A percentile compares a stretch with the other conserved stretches of the same genome.
Conservation (phyloP, 805 yeast species). For the Candida peoriensis region DNA sequence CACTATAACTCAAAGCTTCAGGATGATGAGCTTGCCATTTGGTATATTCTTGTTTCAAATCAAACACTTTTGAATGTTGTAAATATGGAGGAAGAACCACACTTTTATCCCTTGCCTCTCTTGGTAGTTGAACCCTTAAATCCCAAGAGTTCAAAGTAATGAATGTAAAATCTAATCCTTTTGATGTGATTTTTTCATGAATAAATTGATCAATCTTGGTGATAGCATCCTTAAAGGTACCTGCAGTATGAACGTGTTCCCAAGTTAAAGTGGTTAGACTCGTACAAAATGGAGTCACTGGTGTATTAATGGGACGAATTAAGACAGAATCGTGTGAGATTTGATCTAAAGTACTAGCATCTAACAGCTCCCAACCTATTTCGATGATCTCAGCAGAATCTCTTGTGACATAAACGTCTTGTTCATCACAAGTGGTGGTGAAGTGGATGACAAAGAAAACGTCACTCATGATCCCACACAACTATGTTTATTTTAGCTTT, state of each 20-base stretch:
- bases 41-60: conserved; percentile 64
- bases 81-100: conserved; percentile 69
- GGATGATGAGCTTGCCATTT: conserved; percentile 69
- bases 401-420: conserved; percentile 49
- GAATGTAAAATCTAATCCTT: conserved; percentile 51
- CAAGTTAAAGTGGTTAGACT: conserved; percentile 48
- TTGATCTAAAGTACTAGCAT: conserved; percentile 44
- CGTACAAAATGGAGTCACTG: conserved; percentile 56
- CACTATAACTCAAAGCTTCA: conserved; percentile 31
- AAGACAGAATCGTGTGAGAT: conserved; percentile 39
- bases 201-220: conserved; percentile 45
- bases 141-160: conserved; percentile 67
- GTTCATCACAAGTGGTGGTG: conserved; percentile 65
- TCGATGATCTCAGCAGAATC: conserved; percentile 68
- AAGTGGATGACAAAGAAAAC: conserved; percentile 56
- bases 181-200: conserved; percentile 36
- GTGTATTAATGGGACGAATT: conserved; percentile 60
- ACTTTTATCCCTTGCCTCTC: conserved; percentile 76
- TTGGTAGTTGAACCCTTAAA: conserved; percentile 67
- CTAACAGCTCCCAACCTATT: conserved; percentile 61
- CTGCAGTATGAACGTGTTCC: conserved; percentile 56
- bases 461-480: conserved; percentile 28
- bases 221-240: conserved; percentile 60
- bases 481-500: too few relatives aligned
- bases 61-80: conserved; percentile 73